Conservation (phyloP, 2,329 filamentous ascomycete species). For the Hymenoscyphus albidus region DNA sequence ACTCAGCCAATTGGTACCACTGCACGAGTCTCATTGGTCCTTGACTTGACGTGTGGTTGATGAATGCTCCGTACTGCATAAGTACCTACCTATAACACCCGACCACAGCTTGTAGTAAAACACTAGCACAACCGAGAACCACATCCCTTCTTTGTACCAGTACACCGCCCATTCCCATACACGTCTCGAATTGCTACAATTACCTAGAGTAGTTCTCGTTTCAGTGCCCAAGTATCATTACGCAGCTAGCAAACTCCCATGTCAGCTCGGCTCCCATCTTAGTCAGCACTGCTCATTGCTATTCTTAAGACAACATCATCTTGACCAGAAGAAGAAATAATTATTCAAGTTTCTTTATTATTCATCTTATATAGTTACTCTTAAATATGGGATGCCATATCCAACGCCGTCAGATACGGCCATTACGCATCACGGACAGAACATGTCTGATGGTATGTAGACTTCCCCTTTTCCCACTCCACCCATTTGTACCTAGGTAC, state of each 20-base stretch:
- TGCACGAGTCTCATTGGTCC: no score
- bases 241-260: neutral
- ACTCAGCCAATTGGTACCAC: no score
- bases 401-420: neutral
- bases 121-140: no score
- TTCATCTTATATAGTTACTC: neutral
- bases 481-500: neutral
- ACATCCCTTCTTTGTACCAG: no score
- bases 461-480: neutral
- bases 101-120: no score
- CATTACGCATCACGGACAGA: neutral
- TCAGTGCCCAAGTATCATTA: neutral
- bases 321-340: neutral
- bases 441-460: neutral
- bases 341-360: neutral
- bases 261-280: neutral
- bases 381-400: neutral
- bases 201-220: neutral
- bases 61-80: no score
- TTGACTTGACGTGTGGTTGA: no score
- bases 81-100: no score
- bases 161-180: no score
- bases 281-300: neutral
- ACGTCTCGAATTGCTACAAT: neutral
- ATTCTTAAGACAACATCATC: neutral